Conservation (phyloP, 352 stramenopile species). For the Globisporangium cystogenes region DNA sequence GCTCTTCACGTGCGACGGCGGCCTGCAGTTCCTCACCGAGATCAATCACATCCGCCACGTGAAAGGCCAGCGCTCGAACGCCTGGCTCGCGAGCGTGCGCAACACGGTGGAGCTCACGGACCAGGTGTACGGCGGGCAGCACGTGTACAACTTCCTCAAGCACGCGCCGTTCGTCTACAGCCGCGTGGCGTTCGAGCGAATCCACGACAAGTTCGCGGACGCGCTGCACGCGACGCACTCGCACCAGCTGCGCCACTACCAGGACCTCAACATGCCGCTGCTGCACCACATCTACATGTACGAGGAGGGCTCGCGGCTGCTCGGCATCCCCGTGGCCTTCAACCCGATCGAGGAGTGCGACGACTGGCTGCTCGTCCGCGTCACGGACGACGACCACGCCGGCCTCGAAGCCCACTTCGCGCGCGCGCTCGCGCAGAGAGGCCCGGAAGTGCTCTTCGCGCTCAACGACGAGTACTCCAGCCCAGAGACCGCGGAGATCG, state of each 20-base stretch:
- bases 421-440: slow-evolving; percentile 36
- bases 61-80: slow-evolving; percentile 46
- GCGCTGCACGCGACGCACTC: slow-evolving; percentile 46
- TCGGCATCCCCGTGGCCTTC: slow-evolving; percentile 62
- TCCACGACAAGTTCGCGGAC: slow-evolving; percentile 63
- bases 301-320: slow-evolving; percentile 53
- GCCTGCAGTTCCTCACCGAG: slow-evolving; percentile 66
- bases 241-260: slow-evolving; percentile 55
- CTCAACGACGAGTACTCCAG: slow-evolving; percentile 80
- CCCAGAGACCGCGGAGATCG: slow-evolving; percentile 41
- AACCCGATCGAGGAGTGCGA: slow-evolving; percentile 67
- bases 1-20: slow-evolving; percentile 84
- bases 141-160: slow-evolving; percentile 86
- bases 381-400: slow-evolving; percentile 50
- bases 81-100: slow-evolving; percentile 70
- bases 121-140: slow-evolving; percentile 71
- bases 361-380: slow-evolving; percentile 72
- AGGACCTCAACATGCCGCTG: slow-evolving; percentile 69
- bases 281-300: slow-evolving; percentile 83
- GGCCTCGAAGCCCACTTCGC: slow-evolving; percentile 24
- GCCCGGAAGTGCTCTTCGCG: slow-evolving; percentile 54
- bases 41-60: slow-evolving; percentile 84
- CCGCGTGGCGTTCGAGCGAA: slow-evolving; percentile 73
- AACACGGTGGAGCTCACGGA: slow-evolving; percentile 72
- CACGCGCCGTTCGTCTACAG: slow-evolving; percentile 87